Percentiles rank a stretch among this genome's conserved stretches.
Evolutionary conservation across 805 yeast species (phyloP).

Genomic region (Vanderwaltozyma yarrowii): DNA sequence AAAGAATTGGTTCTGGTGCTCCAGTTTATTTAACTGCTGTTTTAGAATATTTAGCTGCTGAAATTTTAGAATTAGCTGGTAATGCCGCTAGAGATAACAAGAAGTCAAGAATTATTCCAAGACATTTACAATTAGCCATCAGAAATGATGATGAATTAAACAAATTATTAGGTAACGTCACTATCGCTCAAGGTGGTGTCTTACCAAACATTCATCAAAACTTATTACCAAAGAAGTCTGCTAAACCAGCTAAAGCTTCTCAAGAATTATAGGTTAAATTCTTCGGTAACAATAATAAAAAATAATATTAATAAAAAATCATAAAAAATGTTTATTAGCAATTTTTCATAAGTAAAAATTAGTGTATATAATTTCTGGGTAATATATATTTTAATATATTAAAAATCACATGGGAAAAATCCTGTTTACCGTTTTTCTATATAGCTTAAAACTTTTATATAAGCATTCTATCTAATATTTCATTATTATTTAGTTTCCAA

Average conservation of each 20-base stretch:
- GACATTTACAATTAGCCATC: conserved; percentile 97
- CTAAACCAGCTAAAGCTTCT: conserved; percentile 50
- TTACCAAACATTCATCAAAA: conserved; percentile 94
- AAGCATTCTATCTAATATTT: no score
- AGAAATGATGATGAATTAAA: conserved; percentile 98
- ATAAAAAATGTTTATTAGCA: no score
- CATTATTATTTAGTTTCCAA: no score
- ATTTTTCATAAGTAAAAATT: no score
- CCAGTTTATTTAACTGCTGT: conserved; percentile 97
- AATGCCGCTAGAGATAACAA: conserved; percentile 99
- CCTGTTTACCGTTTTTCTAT: no score
- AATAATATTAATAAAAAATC: no score
- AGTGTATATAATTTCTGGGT: no score
- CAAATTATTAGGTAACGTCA: conserved; percentile 85
- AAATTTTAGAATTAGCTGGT: conserved; percentile 96
- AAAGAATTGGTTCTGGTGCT: conserved; percentile 98
- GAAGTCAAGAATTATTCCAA: conserved; percentile 97
- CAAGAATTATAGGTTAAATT: conserved; percentile 63
- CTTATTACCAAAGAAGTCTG: conserved; percentile 74
- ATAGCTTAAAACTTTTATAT: no score
- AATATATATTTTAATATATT: no score
- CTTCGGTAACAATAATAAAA: conserved; percentile 85
- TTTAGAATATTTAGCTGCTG: conserved; percentile 94
- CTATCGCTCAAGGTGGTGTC: conserved; percentile 99
- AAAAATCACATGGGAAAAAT: no score